A percentile compares a stretch with the other conserved stretches of the same genome.
phyloP scores from a whole-genome alignment of 495 filamentous ascomycete species.

The Trichoderma reesei region DNA sequence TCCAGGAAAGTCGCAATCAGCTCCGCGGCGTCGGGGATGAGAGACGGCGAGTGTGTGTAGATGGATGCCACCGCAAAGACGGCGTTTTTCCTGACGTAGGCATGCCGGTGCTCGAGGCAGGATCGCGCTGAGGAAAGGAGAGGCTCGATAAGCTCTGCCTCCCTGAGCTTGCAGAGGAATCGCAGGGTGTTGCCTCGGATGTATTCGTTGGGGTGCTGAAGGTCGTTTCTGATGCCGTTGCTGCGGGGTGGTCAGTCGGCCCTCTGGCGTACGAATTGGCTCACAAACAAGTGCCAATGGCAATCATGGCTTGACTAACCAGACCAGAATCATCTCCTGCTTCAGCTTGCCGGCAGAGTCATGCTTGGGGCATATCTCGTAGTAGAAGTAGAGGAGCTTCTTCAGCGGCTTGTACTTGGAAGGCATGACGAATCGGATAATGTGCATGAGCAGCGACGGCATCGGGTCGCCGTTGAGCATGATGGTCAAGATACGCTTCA shows the following conservation, averaged over 20 bases:
- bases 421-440: slow-evolving; percentile 99
- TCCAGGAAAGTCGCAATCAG: slow-evolving; percentile 85
- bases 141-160: slow-evolving; percentile 92
- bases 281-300: not conserved
- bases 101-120: slow-evolving; percentile 91
- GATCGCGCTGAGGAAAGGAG: slow-evolving; percentile 82
- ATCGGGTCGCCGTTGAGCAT: slow-evolving; percentile 98
- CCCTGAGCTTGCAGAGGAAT: slow-evolving; percentile 92
- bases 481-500: slow-evolving; percentile 92
- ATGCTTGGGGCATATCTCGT: slow-evolving; percentile 95
- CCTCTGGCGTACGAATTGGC: not conserved
- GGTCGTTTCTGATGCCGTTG: slow-evolving; percentile 94
- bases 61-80: slow-evolving; percentile 93
- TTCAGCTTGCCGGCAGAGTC: slow-evolving; percentile 87
- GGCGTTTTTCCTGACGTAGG: slow-evolving; percentile 96
- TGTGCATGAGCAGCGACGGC: slow-evolving; percentile 94
- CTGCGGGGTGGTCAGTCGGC: slow-evolving; percentile 36
- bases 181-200: slow-evolving; percentile 92
- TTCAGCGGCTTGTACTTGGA: slow-evolving; percentile 94
- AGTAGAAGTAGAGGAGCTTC: slow-evolving; percentile 98
- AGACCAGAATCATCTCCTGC: slow-evolving; percentile 99
- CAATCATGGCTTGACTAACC: slow-evolving; percentile 46
- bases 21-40: slow-evolving; percentile 94
- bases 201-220: slow-evolving; percentile 97
- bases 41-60: slow-evolving; percentile 76